A percentile compares a stretch with the other conserved stretches of the same genome.
Evolutionary conservation across 768 basidiomycete species (phyloP).

Genomic region (Phaeolepiota aurea): DNA sequence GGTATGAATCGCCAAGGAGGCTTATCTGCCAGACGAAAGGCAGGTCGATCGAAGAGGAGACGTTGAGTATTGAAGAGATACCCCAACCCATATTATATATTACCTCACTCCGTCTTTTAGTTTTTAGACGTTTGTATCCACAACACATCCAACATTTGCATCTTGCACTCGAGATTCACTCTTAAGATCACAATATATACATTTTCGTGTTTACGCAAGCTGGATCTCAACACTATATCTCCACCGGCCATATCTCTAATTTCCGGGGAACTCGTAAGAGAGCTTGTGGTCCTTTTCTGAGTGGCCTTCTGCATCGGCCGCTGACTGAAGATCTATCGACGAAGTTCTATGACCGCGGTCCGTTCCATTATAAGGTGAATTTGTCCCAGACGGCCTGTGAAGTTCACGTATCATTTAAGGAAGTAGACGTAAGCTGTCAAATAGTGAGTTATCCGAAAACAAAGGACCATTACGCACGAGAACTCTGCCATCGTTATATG

Average conservation of each 20-base stretch:
- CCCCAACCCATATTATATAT: too few species aligned
- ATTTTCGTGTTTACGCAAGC: neutral
- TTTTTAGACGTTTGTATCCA: too few species aligned
- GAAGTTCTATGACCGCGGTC: constrained; percentile 8
- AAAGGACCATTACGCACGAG: constrained; percentile 22
- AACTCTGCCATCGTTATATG: constrained; percentile 55
- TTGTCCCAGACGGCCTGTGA: constrained; percentile 11
- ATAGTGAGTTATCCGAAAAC: neutral
- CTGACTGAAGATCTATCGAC: constrained; percentile 7
- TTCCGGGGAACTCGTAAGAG: constrained; percentile 2
- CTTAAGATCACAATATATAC: neutral
- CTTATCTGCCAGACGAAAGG: constrained; percentile 50
- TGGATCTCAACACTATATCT: constrained; percentile 4
- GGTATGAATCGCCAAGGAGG: constrained; percentile 66
- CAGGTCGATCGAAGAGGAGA: constrained; percentile 65
- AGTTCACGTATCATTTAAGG: neutral
- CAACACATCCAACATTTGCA: too few species aligned
- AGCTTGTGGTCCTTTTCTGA: constrained; percentile 1
- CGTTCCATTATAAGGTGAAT: constrained; percentile 13
- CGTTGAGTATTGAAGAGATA: too few species aligned
- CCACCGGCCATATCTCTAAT: constrained; percentile 7
- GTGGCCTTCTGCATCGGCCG: constrained; percentile 8
- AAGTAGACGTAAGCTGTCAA: neutral
- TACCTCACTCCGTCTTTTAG: too few species aligned
- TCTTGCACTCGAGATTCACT: too few species aligned